Evolutionary conservation across 2,329 filamentous ascomycete species (phyloP).

Genomic region (Allantophomopsis cytisporea): DNA sequence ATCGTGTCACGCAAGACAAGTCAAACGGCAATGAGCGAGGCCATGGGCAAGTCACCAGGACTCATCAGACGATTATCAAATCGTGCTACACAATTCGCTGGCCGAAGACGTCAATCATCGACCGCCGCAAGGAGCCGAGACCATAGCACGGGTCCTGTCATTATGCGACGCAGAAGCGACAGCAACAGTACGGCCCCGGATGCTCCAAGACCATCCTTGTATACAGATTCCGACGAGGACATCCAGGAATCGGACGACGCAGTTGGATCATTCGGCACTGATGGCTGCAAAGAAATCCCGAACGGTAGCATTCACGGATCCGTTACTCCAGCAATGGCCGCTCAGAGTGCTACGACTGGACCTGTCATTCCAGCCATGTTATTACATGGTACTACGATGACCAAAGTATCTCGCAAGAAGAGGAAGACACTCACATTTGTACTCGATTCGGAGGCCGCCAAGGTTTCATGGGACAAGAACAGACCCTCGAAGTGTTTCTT

Average conservation of each 20-base stretch:
- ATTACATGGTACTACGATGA: slow-evolving; percentile 64
- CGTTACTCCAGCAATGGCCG: slow-evolving; percentile 19
- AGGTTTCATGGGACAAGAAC: slow-evolving; percentile 75
- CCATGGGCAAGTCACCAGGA: slow-evolving; percentile 43
- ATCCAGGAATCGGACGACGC: slow-evolving; percentile 35
- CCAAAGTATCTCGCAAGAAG: slow-evolving; percentile 77
- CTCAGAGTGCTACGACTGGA: slow-evolving; percentile 23
- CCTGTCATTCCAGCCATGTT: slow-evolving; percentile 68
- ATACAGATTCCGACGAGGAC: slow-evolving; percentile 44
- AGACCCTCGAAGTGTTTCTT: slow-evolving; percentile 76
- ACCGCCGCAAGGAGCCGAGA: slow-evolving; percentile 67
- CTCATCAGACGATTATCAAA: slow-evolving; percentile 80
- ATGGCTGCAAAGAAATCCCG: slow-evolving; percentile 31
- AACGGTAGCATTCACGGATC: slow-evolving; percentile 31
- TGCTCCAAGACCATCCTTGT: slow-evolving; percentile 25
- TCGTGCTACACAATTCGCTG: slow-evolving; percentile 56
- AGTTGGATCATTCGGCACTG: slow-evolving; percentile 23
- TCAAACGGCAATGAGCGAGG: slow-evolving; percentile 49
- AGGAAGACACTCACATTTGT: slow-evolving; percentile 58
- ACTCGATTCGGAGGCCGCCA: slow-evolving; percentile 71
- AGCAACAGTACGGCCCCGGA: slow-evolving; percentile 62
- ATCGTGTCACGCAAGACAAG: slow-evolving; percentile 46
- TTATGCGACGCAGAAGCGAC: slow-evolving; percentile 77
- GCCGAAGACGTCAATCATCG: slow-evolving; percentile 63
- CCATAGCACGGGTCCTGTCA: slow-evolving; percentile 77